Conservation (phyloP, 495 filamentous ascomycete species). For the Aspergillus steynii region DNA sequence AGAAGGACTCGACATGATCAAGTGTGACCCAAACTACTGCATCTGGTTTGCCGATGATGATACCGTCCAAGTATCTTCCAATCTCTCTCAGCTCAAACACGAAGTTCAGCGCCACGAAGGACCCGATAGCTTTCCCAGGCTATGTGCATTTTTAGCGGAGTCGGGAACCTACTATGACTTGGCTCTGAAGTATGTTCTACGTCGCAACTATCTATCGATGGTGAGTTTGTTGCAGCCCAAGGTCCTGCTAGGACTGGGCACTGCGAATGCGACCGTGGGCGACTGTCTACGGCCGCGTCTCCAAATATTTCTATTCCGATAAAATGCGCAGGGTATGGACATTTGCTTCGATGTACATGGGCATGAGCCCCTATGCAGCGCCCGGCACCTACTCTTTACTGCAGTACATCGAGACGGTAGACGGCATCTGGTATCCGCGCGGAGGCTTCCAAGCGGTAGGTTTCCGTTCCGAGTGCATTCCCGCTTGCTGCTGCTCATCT, state of each 20-base stretch:
- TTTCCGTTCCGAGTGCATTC: background rate
- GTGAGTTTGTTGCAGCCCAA: constrained; percentile 50
- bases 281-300: constrained; percentile 58
- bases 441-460: constrained; percentile 59
- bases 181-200: constrained; percentile 60
- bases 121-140: constrained; percentile 60
- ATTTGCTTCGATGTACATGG: constrained; percentile 77
- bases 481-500: no score
- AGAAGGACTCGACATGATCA: constrained; percentile 60
- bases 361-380: constrained; percentile 72
- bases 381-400: constrained; percentile 70
- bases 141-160: constrained; percentile 62
- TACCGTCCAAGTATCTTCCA: constrained; percentile 56
- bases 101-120: constrained; percentile 69
- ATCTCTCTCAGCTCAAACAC: constrained; percentile 60
- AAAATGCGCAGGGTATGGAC: constrained; percentile 66
- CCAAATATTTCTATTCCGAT: constrained; percentile 66
- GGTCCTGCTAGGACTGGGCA: constrained; percentile 45
- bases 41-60: constrained; percentile 66
- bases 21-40: constrained; percentile 71
- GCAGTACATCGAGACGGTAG: constrained; percentile 70
- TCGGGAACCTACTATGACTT: constrained; percentile 65
- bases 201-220: constrained; percentile 59
- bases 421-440: constrained; percentile 73
- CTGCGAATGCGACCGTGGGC: constrained; percentile 63